These are phyloP conservation scores for Berberis thunbergii DNA, from an alignment of 164 flowering plant species.

Conservation along the genomic window DNA sequence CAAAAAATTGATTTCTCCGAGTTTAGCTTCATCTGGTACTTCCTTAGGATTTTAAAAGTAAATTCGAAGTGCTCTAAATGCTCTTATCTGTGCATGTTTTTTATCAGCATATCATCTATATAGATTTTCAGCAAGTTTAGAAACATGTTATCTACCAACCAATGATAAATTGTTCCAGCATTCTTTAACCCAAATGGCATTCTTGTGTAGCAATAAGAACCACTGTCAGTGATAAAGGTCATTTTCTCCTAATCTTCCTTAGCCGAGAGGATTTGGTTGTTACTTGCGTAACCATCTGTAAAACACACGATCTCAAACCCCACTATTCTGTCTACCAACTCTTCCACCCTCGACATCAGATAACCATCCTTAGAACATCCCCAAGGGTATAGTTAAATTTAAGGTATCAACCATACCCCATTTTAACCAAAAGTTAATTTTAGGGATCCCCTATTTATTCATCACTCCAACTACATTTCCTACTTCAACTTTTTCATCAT, in stretches of 20 bases:
- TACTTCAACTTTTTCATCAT: no score
- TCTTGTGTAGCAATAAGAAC: neutral
- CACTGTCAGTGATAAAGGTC: neutral
- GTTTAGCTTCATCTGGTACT: neutral
- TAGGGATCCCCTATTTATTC: no score
- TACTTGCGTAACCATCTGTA: neutral
- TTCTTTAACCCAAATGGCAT: neutral
- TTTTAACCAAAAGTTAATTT: no score
- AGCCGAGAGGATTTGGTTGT: neutral
- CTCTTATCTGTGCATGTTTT: neutral
- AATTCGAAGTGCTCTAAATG: neutral
- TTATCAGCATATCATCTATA: neutral
- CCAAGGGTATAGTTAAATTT: no score
- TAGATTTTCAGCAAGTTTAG: neutral
- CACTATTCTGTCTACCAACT: neutral
- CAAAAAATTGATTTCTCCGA: neutral
- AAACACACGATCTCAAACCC: neutral
- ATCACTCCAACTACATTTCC: no score
- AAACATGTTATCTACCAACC: neutral
- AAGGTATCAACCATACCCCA: no score
- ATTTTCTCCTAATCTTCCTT: neutral
- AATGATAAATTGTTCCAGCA: no score
- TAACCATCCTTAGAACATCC: no score
- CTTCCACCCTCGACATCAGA: neutral
- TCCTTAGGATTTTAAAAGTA: neutral